Base-by-base conservation (phyloP, 2,329 filamentous ascomycete genomes). In the Trichophyton benhamiae region DNA sequence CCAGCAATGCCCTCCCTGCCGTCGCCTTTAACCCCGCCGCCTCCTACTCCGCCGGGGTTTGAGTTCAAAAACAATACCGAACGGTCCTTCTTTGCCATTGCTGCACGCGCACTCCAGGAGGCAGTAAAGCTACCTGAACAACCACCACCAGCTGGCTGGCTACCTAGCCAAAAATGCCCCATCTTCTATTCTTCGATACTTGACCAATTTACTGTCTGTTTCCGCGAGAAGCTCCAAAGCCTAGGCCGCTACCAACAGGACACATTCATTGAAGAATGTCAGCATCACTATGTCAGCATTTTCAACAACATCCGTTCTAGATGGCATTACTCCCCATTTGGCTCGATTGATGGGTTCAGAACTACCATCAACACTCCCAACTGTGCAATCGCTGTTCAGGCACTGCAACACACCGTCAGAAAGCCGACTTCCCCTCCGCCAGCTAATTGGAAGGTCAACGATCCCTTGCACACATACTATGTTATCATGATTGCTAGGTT, bases 91-190 rank as follows among this genome's bases (percentile, higher is more conserved):
- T 61, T 62, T 20, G 61, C 60, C 15, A 25, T 66, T 17, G 65
- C 65, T n/a, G 61, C 62, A 8, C 58, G 65, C 15, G 65, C 65
- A 3, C 65, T 62, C 53, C 63, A 65, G 46, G 65, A 66, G 58
- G 58, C 65, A 22, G 60, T 62, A 25, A 63, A 60, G 17, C 53
- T 65, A 60, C 65, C 63, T 1, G 63, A 65, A 11, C 42, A 46
- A 27, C 63, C 65, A 9, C 65, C 65, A 11, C 65, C 63, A 17
- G 15, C 55, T 44, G 63, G 58, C 20, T 66, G 65, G 65, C 59
- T 59, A 2, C 60, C 64, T 11, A 60, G 62, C 36, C 57, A 64
- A n/a, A 62, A 36, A 25, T 58, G 63, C 15, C 58, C 61, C 49
- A 52, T 60, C 9, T 66, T 62, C 58, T 65, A 66, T 59, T 53